phyloP scores from a whole-genome alignment of 768 basidiomycete genomes.

The Pulveroboletus sp. region DNA sequence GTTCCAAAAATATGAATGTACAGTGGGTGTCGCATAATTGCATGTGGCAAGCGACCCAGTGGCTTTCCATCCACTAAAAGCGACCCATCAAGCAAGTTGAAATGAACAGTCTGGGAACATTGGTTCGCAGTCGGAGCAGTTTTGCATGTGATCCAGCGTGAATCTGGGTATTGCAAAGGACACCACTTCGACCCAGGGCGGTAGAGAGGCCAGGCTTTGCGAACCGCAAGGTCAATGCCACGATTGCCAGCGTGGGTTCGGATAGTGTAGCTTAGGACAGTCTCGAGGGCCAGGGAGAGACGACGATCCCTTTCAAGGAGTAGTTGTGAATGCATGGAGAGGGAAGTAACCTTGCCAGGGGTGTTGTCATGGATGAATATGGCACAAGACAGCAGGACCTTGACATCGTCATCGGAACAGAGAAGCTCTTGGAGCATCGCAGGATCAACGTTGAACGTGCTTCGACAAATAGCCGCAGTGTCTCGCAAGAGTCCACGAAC shows the following conservation, averaged over 20 bases:
- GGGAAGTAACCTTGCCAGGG: slow-evolving; percentile 3
- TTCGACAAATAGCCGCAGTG: slow-evolving; percentile 39
- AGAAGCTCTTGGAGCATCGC: slow-evolving; percentile 10
- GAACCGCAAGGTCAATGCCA: slow-evolving; percentile 18
- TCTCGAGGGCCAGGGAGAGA: slow-evolving; percentile 22
- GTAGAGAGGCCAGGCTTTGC: slow-evolving; percentile 21
- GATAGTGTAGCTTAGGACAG: neutral
- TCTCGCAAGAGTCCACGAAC: slow-evolving; percentile 28
- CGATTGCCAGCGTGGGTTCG: neutral
- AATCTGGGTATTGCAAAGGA: neutral
- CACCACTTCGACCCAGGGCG: slow-evolving; percentile 21
- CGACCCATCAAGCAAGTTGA: slow-evolving; percentile 19
- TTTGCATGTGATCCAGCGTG: slow-evolving; percentile 17
- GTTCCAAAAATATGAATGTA: slow-evolving; percentile 20
- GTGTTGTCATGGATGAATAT: slow-evolving; percentile 27
- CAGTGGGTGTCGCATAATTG: slow-evolving; percentile 10
- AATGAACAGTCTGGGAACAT: slow-evolving; percentile 7
- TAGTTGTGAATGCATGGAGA: slow-evolving; percentile 6
- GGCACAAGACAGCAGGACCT: slow-evolving; percentile 18
- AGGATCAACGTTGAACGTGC: slow-evolving; percentile 25
- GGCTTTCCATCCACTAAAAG: slow-evolving; percentile 25
- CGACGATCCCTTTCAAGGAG: slow-evolving; percentile 30
- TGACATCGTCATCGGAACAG: slow-evolving; percentile 21
- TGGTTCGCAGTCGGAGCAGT: slow-evolving; percentile 5
- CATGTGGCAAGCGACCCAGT: slow-evolving; percentile 12